A percentile compares a stretch with the other conserved stretches of the same genome.
These are phyloP conservation scores for Casuarina cunninghamiana DNA, from an alignment of 306 rosid species.

Conservation along the genomic window DNA sequence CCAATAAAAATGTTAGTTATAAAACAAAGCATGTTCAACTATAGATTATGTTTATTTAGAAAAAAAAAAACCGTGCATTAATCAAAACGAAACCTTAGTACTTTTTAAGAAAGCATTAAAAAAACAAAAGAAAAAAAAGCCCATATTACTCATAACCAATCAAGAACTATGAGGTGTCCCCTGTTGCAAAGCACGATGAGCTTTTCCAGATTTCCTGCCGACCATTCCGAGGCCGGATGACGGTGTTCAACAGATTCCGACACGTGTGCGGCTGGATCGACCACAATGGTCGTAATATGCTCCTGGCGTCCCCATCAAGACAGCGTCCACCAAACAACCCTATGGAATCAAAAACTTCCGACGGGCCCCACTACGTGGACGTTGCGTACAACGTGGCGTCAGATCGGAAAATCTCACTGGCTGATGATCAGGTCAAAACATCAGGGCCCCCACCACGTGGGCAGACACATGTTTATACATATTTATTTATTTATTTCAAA, in stretches of 20 bases:
- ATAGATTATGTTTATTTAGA: too few species aligned
- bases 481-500: neutral
- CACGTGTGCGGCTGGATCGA: slow-evolving; percentile 41
- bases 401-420: slow-evolving; percentile 9
- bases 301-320: slow-evolving; percentile 24
- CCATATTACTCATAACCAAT: neutral
- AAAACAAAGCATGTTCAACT: too few species aligned
- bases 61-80: too few species aligned
- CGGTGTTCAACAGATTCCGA: neutral
- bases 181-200: slow-evolving; percentile 18
- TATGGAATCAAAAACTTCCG: slow-evolving; percentile 32
- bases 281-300: neutral
- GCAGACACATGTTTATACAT: neutral
- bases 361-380: slow-evolving; percentile 33
- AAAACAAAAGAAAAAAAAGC: too few species aligned
- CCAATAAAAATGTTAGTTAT: too few species aligned
- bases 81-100: too few species aligned
- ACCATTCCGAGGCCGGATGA: slow-evolving; percentile 16
- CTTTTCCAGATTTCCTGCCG: slow-evolving; percentile 18
- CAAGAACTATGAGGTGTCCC: neutral
- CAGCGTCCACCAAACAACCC: slow-evolving; percentile 29
- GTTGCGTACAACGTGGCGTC: slow-evolving; percentile 27
- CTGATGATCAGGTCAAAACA: neutral
- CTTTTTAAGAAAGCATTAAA: neutral
- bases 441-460: neutral